Base-by-base conservation (phyloP, 1,284 basidiomycete species). In the Lentinus polychrous region DNA sequence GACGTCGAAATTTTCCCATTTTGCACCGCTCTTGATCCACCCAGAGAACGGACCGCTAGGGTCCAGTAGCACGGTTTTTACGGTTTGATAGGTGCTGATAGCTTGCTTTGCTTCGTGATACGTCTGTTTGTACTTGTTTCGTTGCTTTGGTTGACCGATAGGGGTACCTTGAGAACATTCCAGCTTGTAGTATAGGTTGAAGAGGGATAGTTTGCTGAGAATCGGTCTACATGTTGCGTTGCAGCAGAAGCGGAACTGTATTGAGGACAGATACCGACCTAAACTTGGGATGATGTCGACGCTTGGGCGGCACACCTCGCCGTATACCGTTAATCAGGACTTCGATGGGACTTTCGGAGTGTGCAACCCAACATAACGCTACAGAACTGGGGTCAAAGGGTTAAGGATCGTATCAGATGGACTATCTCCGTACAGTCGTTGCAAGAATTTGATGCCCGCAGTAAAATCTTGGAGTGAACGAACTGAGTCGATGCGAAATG, bases 281-380 rank as follows among this genome's bases (percentile, higher is more conserved):
- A 42, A 77, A 80, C 60, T 81, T 83, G 3, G 73, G 68, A 34
- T 73, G 72, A 49, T 75, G 69, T 20, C 81, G 73, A 56, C 86
- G 78, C 58, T 86, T 90, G 0, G 81, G 76, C 10, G 85, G 68
- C 1, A 86, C 78, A 2, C 89, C 89, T 38, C 89, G 79, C 55
- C 77, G 81, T n/a, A 81, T 66, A 1, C 89, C 88, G 53, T 86
- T 87, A 55, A 86, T 86, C 45, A 91, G 60, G 15, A 88, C 72
- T 58, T 91, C 86, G 31, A 63, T 57, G 2, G 62, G 52, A 20
- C 55, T 59, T 32, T 58, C 46, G 0, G 72, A 67, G 45, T 79
- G 78, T n/a, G 78, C 74, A 8, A 79, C 67, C 81, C 81, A 91
- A 51, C 78, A 86, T 2, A 91, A 60, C 0, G 86, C 86, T 87